Evolutionary conservation across 345 rosid genomes (phyloP).

Genomic region (Microcos paniculata): DNA sequence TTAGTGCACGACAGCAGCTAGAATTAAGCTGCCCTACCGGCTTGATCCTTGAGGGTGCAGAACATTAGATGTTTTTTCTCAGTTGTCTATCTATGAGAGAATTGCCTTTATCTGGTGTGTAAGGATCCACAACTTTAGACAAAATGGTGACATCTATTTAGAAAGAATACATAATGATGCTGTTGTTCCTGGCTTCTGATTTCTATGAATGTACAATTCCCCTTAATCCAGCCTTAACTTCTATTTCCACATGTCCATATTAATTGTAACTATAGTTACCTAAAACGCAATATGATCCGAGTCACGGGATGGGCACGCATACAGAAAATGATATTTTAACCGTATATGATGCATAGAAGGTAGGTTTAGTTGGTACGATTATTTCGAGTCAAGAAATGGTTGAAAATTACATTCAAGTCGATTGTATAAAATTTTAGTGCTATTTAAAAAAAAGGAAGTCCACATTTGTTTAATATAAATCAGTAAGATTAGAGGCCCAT

Average conservation of each 20-base stretch:
- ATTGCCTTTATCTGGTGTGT: background rate
- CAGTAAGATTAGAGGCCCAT: too few species aligned
- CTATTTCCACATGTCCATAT: background rate
- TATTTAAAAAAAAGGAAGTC: too few species aligned
- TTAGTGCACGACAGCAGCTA: conserved; percentile 10
- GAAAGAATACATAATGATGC: background rate
- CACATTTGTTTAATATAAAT: too few species aligned
- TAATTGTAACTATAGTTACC: too few species aligned
- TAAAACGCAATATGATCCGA: background rate
- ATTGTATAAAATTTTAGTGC: too few species aligned
- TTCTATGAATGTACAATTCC: background rate
- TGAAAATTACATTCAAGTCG: too few species aligned
- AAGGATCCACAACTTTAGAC: background rate
- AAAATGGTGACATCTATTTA: background rate
- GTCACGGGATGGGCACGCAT: too few species aligned
- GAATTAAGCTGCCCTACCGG: background rate
- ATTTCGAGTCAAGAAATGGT: too few species aligned
- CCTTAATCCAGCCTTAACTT: background rate
- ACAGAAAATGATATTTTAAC: too few species aligned
- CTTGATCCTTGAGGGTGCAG: background rate
- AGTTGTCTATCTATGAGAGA: background rate
- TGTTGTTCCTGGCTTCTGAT: background rate
- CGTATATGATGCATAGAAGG: too few species aligned
- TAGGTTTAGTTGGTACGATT: too few species aligned
- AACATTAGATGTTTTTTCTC: background rate